Conservation (phyloP, 768 basidiomycete genomes). For the Amanita pseudoporphyria region DNA sequence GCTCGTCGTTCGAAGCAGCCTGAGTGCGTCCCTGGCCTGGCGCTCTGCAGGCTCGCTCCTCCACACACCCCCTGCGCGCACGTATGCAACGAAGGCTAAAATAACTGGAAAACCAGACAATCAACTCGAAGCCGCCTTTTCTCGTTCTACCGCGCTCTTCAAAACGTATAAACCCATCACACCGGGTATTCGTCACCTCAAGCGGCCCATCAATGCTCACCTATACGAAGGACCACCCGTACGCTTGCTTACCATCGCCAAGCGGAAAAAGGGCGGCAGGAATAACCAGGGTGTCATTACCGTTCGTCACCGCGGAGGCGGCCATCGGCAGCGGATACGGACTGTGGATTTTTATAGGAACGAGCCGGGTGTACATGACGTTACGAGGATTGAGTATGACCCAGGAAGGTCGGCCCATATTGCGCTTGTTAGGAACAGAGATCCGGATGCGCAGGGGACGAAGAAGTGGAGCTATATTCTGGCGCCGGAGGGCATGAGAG, state of each 20-base stretch:
- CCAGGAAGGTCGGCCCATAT: slow-evolving; percentile 92
- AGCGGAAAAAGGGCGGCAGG: slow-evolving; percentile 80
- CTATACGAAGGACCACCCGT: slow-evolving; percentile 82
- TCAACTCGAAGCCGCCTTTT: slow-evolving; percentile 29
- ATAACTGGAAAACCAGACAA: background rate
- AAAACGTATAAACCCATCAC: slow-evolving; percentile 89
- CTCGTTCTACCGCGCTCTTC: slow-evolving; percentile 49
- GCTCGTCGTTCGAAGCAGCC: slow-evolving; percentile 1
- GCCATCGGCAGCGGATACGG: slow-evolving; percentile 80
- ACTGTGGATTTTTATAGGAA: slow-evolving; percentile 76
- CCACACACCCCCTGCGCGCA: background rate
- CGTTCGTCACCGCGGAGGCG: slow-evolving; percentile 84
- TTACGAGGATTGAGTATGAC: slow-evolving; percentile 94
- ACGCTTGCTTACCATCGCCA: slow-evolving; percentile 69
- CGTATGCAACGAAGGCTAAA: background rate
- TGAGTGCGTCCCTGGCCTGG: background rate
- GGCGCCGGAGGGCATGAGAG: slow-evolving; percentile 81
- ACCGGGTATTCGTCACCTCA: slow-evolving; percentile 79
- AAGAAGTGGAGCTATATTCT: slow-evolving; percentile 85
- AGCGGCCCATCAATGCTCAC: slow-evolving; percentile 73
- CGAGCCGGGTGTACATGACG: slow-evolving; percentile 77
- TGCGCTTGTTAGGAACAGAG: slow-evolving; percentile 68
- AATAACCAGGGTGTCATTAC: slow-evolving; percentile 80
- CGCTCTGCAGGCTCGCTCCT: background rate
- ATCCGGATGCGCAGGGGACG: slow-evolving; percentile 38